phyloP scores from a whole-genome alignment of 306 rosid species.

The Elaeagnus macrophylla region DNA sequence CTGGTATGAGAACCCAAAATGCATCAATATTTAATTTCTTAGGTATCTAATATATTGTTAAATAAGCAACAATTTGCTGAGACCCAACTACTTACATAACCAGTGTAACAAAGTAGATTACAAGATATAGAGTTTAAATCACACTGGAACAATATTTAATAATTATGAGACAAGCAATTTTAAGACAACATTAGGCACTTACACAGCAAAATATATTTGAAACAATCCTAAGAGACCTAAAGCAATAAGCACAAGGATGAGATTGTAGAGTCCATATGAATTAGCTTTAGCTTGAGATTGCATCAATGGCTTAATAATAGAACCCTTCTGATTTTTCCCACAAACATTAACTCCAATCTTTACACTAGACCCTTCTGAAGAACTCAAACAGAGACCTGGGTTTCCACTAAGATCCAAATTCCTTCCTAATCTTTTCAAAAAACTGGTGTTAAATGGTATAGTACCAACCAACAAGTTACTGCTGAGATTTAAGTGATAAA shows the following conservation, averaged over 20 bases:
- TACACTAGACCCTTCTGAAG: slow-evolving; percentile 22
- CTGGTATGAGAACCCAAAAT: too few relatives aligned
- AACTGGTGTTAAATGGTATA: slow-evolving; percentile 46
- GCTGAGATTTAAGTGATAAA: slow-evolving; percentile 50
- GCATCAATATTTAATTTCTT: too few relatives aligned
- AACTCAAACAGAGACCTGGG: slow-evolving; percentile 38
- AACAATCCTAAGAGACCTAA: slow-evolving; percentile 17
- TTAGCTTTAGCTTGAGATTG: slow-evolving; percentile 15
- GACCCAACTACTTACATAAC: too few relatives aligned
- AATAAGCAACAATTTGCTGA: too few relatives aligned
- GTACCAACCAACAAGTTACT: slow-evolving; percentile 29
- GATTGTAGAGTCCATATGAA: slow-evolving; percentile 8
- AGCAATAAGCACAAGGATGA: slow-evolving; percentile 14
- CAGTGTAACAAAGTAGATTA: too few relatives aligned
- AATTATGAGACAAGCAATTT: too few relatives aligned
- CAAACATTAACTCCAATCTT: slow-evolving; percentile 41
- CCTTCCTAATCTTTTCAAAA: slow-evolving; percentile 36
- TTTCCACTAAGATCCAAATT: slow-evolving; percentile 48
- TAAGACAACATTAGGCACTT: not conserved
- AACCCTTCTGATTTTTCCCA: slow-evolving; percentile 21
- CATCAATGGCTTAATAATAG: slow-evolving; percentile 20
- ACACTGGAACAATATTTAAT: too few relatives aligned
- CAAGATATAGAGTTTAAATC: too few relatives aligned
- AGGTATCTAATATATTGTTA: too few relatives aligned
- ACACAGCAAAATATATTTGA: slow-evolving; percentile 7